Percentiles rank a stretch among this genome's conserved stretches.
Evolutionary conservation across 352 stramenopile genomes (phyloP).

Genomic region (Globisporangium nagaii): DNA sequence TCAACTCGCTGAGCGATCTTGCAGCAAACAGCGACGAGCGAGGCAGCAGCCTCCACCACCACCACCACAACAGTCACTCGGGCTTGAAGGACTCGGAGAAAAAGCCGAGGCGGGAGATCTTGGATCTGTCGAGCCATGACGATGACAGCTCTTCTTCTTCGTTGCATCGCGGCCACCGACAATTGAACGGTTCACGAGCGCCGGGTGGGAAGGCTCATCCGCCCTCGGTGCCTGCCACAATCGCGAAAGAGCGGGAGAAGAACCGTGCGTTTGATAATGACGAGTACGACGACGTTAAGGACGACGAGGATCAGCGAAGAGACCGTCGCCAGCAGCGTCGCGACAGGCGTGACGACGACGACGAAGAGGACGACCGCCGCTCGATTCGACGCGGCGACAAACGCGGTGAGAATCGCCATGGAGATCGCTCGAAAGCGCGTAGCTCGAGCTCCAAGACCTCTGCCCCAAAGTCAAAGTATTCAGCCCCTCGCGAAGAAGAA

Average conservation of each 20-base stretch:
- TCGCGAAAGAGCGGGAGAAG: conserved; percentile 15
- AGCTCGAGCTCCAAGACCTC: background rate
- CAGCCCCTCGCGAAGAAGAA: background rate
- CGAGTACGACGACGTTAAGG: conserved; percentile 15
- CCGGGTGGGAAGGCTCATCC: no score
- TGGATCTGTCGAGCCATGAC: conserved; percentile 29
- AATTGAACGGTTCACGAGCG: conserved; percentile 12
- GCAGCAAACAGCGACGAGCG: conserved; percentile 12
- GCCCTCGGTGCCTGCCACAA: conserved; percentile 7
- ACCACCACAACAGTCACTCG: background rate
- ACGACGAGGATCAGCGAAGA: conserved; percentile 11
- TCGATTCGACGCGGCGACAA: background rate
- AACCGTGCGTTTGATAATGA: background rate
- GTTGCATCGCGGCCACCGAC: conserved; percentile 8
- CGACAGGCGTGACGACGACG: conserved; percentile 5
- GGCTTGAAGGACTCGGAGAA: conserved; percentile 8
- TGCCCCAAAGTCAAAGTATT: background rate
- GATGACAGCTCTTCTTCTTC: conserved; percentile 16
- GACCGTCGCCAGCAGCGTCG: background rate
- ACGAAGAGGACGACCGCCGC: conserved; percentile 5
- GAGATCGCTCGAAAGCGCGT: conserved; percentile 1
- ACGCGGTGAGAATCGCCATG: background rate
- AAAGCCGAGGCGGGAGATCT: conserved; percentile 28
- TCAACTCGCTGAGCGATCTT: conserved; percentile 42
- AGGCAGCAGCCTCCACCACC: conserved; percentile 1